phyloP scores from a whole-genome alignment of 768 basidiomycete genomes.

The Candolleomyces efflorescens region DNA sequence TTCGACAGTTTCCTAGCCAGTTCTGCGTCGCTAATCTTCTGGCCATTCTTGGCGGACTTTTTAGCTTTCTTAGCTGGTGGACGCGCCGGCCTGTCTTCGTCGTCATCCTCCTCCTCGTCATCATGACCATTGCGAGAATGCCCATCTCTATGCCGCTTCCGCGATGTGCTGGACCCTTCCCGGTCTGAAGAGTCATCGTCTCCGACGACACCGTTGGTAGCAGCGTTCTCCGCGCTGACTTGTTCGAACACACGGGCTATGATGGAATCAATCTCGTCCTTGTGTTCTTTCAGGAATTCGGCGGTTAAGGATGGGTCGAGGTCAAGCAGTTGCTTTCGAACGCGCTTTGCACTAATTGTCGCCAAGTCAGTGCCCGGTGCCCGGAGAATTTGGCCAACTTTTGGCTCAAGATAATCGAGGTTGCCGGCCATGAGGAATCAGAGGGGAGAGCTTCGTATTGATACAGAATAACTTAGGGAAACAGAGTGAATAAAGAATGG shows the following conservation, averaged over 20 bases:
- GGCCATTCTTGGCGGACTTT: conserved; percentile 44
- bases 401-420: conserved; percentile 50
- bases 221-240: conserved; percentile 40
- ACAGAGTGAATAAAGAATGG: not conserved
- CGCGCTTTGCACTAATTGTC: conserved; percentile 85
- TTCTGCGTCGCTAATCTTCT: conserved; percentile 62
- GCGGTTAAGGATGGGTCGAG: conserved; percentile 48
- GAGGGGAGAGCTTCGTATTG: conserved; percentile 11
- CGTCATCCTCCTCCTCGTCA: conserved; percentile 25
- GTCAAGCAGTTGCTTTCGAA: conserved; percentile 68
- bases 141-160: conserved; percentile 34
- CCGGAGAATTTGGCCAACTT: conserved; percentile 65
- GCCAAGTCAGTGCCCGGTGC: conserved; percentile 74
- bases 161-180: conserved; percentile 25
- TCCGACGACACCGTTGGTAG: conserved; percentile 25
- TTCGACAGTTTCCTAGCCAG: conserved; percentile 67
- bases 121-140: conserved; percentile 8
- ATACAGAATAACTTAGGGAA: conserved; percentile 19
- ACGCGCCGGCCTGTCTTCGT: conserved; percentile 22
- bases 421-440: conserved; percentile 47
- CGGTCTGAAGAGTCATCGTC: conserved; percentile 19
- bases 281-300: conserved; percentile 62
- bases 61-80: conserved; percentile 45
- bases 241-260: conserved; percentile 64
- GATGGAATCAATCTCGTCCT: conserved; percentile 60